These are phyloP conservation scores for Effrenium voratum DNA, from an alignment of 73 alveolate species.

Conservation along the genomic window DNA sequence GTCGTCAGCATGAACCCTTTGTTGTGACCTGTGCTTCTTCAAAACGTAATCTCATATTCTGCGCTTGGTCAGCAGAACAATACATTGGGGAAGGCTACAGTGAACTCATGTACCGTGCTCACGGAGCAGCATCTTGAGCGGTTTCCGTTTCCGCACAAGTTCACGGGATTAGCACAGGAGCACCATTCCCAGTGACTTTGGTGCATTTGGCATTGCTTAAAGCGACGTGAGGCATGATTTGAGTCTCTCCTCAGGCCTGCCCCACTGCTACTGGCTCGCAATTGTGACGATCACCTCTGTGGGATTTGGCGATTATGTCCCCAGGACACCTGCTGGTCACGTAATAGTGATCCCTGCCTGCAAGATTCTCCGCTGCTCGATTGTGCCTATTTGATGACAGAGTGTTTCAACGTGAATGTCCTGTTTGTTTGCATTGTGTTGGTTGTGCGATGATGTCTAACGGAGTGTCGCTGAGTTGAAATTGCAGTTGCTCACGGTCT, in stretches of 20 bases:
- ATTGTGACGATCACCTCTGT: slow-evolving; percentile 51
- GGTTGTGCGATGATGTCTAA: no score
- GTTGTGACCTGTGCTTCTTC: no score
- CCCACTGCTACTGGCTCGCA: slow-evolving; percentile 46
- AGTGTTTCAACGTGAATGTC: neutral
- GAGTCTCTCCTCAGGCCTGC: neutral
- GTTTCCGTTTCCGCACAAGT: no score
- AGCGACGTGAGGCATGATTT: neutral
- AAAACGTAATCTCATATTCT: no score
- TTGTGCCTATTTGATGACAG: neutral
- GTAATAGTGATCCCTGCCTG: neutral
- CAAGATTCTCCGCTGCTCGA: neutral
- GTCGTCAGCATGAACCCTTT: no score
- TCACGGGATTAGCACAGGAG: no score
- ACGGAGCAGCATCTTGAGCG: no score
- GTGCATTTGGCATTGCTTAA: neutral
- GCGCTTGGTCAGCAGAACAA: no score
- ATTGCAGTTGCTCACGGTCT: neutral
- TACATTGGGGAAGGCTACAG: no score
- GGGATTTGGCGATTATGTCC: slow-evolving; percentile 15
- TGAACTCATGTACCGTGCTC: no score
- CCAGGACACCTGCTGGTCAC: neutral
- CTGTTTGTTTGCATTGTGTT: neutral
- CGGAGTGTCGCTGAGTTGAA: no score
- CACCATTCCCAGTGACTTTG: slow-evolving; percentile 26